Base-by-base conservation (phyloP, 345 rosid species). In the Corchorus olitorius region DNA sequence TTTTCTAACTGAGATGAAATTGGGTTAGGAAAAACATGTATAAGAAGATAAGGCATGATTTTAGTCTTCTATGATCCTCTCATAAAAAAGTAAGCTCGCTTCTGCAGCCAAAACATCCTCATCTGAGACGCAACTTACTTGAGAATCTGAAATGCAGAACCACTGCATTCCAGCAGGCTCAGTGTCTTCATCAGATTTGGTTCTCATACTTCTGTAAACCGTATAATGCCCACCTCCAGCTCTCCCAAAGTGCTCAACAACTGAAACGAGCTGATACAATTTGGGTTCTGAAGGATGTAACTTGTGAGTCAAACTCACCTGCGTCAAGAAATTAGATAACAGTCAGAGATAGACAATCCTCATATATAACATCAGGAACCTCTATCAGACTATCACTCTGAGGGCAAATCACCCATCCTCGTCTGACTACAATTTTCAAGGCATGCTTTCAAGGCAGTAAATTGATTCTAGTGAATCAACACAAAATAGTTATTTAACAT, bases 31-130 rank as follows among this genome's bases (percentile, higher is more conserved):
- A 13, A 50, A 11, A 3, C 10, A 27, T 34, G 7, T 53, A 33
- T 41, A 53, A 19, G 61, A 20, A 12, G 39, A 60, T 33, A 43
- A 54, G 27, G 45, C 7, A 27, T 50, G 9, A 35, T 72, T 41
- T 73, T 81, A 82, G 78, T 50, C 67, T 72, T 81, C 78, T 8
- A 49, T 65, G 56, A 87, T 70, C 81, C 83, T 88, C 85, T 93
- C 97, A 9, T 93, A 93, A 75, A 93, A 93, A 73, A 95, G 98
- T 87, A 95, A 73, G 87, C 91, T 90, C 50, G 96, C 98, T 81
- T 90, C 95, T 35, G 99, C 91, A 65, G 86, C 83, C 37, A 90
- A 89, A 83, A 92, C 96, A 62, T 93, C 97, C 58, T 77, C 82
- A 84, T 89, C 94, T 1, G 91, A 79, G n/a, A 89, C 93, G 43